These are phyloP conservation scores for Bremia lactucae DNA, from an alignment of 352 stramenopile genomes.

Conservation along the genomic window DNA sequence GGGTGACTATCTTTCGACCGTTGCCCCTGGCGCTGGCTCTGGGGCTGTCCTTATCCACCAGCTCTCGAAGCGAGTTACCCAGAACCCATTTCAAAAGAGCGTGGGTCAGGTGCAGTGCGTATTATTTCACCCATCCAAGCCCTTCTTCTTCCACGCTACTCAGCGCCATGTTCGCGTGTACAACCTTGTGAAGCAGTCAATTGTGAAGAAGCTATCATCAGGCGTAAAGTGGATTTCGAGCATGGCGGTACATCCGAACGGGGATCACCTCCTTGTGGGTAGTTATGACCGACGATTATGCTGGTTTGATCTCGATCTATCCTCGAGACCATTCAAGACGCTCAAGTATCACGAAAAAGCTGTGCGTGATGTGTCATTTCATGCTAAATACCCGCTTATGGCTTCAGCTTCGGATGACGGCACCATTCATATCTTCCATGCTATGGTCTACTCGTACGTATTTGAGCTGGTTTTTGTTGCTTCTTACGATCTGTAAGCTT, in stretches of 20 bases:
- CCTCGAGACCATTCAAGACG: constrained; percentile 96
- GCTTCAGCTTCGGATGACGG: constrained; percentile 97
- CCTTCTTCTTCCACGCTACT: constrained; percentile 99
- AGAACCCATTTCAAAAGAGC: constrained; percentile 96
- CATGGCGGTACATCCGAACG: constrained; percentile 96
- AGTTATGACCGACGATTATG: constrained; percentile 96
- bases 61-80: constrained; percentile 92
- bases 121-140: constrained; percentile 97
- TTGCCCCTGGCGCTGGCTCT: constrained; percentile 83
- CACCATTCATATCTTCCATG: constrained; percentile 98
- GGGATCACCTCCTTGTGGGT: constrained; percentile 97
- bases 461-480: constrained; percentile 1
- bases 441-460: constrained; percentile 96
- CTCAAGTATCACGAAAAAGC: constrained; percentile 98
- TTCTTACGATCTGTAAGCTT: too few relatives aligned
- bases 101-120: constrained; percentile 90
- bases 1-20: constrained; percentile 97
- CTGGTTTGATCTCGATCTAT: constrained; percentile 99
- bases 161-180: constrained; percentile 97
- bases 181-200: constrained; percentile 97
- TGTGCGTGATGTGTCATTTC: constrained; percentile 90
- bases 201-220: constrained; percentile 96
- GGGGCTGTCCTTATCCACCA: constrained; percentile 96
- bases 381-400: constrained; percentile 97
- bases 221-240: constrained; percentile 99